phyloP scores from a whole-genome alignment of 2,329 filamentous ascomycete species.

The Aspergillus costaricaensis region DNA sequence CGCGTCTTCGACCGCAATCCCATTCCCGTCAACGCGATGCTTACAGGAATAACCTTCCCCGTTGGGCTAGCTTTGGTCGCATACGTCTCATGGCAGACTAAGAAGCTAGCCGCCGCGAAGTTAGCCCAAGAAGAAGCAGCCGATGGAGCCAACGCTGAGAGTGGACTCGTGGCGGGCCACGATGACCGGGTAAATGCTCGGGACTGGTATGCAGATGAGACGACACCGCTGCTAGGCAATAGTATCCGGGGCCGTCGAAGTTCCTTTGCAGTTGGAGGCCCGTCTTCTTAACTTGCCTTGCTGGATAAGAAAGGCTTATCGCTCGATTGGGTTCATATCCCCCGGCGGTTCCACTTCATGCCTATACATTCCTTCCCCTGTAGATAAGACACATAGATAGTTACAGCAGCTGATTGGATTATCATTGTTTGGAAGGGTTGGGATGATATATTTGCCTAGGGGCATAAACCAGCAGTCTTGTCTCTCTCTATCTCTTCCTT shows the following conservation, averaged over 20 bases:
- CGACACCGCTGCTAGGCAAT: slow-evolving; percentile 13
- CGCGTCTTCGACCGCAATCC: slow-evolving; percentile 71
- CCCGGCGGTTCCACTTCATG: too few species aligned
- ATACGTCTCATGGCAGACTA: slow-evolving; percentile 62
- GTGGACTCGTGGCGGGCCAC: neutral
- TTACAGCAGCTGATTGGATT: too few species aligned
- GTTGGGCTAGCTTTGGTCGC: slow-evolving; percentile 67
- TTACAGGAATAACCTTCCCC: slow-evolving; percentile 63
- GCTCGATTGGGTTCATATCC: too few species aligned
- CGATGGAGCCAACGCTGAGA: neutral
- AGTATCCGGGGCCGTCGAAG: neutral
- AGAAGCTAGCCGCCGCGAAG: slow-evolving; percentile 21
- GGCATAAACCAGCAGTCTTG: too few species aligned
- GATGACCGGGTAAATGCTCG: slow-evolving; percentile 12
- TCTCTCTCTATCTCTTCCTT: too few species aligned
- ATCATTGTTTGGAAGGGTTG: too few species aligned
- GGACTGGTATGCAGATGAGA: slow-evolving; percentile 20
- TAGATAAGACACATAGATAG: too few species aligned
- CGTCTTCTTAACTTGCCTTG: neutral
- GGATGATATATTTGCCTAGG: too few species aligned
- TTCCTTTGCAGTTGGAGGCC: neutral
- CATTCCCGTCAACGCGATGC: slow-evolving; percentile 71
- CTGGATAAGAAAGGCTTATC: too few species aligned
- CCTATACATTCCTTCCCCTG: too few species aligned
- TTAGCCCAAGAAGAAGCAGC: neutral